A percentile compares a stretch with the other conserved stretches of the same genome.
Conservation (phyloP, 306 rosid species). For the Trifolium subterraneum region DNA sequence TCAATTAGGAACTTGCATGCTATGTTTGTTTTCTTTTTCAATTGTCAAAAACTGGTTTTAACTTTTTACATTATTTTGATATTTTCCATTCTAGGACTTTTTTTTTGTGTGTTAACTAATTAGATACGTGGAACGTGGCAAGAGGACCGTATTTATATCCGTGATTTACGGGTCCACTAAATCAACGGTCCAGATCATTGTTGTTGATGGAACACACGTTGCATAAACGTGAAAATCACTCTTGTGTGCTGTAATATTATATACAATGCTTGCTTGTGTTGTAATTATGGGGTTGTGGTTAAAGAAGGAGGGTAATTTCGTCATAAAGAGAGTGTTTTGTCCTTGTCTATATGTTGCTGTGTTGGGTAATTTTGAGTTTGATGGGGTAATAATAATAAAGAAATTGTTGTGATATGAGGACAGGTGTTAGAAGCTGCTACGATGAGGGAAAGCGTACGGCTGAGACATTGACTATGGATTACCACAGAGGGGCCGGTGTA, state of each 20-base stretch:
- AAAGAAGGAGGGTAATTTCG: slow-evolving; percentile 15
- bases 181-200: slow-evolving; percentile 38
- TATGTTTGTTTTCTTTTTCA: not conserved
- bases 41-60: not conserved
- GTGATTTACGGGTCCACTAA: slow-evolving; percentile 53
- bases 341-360: not conserved
- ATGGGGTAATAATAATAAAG: slow-evolving; percentile 22
- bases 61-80: too few species aligned
- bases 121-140: slow-evolving; percentile 36
- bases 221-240: slow-evolving; percentile 14
- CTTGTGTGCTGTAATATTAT: not conserved
- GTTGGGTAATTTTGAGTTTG: not conserved
- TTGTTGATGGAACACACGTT: slow-evolving; percentile 13
- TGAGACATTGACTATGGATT: slow-evolving; percentile 98
- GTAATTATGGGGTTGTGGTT: not conserved
- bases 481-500: slow-evolving; percentile 90
- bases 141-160: slow-evolving; percentile 47
- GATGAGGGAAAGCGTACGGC: slow-evolving; percentile 99
- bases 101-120: not conserved
- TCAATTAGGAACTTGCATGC: not conserved
- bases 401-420: slow-evolving; percentile 38
- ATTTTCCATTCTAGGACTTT: not conserved
- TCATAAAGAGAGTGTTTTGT: not conserved
- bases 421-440: slow-evolving; percentile 99
- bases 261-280: not conserved